phyloP scores from a whole-genome alignment of 2,329 filamentous ascomycete species.

The Alternaria sp. region DNA sequence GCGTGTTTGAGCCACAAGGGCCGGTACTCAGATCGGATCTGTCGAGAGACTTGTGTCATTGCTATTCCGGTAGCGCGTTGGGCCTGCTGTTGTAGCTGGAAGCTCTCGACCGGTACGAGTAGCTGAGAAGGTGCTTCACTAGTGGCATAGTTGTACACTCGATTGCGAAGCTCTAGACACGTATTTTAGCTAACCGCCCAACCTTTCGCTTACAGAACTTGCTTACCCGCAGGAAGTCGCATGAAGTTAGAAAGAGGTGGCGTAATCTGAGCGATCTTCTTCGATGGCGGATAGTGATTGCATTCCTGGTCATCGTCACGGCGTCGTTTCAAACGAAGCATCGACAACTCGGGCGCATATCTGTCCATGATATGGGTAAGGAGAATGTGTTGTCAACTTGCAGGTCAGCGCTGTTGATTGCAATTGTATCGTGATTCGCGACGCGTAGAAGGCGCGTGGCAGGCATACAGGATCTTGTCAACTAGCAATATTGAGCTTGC shows the following conservation, averaged over 20 bases:
- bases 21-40: background rate
- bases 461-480: background rate
- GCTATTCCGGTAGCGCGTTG: background rate
- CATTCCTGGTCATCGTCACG: background rate
- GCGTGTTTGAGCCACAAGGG: background rate
- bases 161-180: constrained; percentile 1
- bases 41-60: background rate
- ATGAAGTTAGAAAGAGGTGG: background rate
- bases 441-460: background rate
- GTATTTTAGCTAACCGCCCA: background rate
- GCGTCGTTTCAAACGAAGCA: background rate
- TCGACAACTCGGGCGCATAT: background rate
- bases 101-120: background rate
- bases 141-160: background rate
- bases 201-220: background rate
- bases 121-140: background rate
- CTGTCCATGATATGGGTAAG: background rate
- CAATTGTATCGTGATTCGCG: background rate
- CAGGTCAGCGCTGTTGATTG: background rate
- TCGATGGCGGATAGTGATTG: background rate
- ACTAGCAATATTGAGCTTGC: background rate
- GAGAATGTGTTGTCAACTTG: background rate
- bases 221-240: background rate
- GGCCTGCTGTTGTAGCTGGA: background rate
- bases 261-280: background rate